These are phyloP conservation scores for Candida ponderosae DNA, from an alignment of 805 yeast genomes.

Conservation along the genomic window DNA sequence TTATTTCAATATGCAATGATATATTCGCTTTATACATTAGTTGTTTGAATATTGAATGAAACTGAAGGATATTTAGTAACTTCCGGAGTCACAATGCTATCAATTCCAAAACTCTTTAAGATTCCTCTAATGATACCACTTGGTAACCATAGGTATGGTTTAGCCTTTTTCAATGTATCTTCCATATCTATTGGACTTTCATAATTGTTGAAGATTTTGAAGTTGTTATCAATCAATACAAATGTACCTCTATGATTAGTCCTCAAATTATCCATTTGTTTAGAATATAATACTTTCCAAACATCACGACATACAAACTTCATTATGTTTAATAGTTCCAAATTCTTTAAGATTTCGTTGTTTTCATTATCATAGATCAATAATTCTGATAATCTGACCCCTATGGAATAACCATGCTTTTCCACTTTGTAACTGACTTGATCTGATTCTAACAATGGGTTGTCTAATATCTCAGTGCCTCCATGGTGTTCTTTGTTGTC, in stretches of 20 bases:
- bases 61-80: constrained; percentile 55
- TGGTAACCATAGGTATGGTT: constrained; percentile 58
- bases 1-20: no score
- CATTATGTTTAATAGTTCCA: constrained; percentile 74
- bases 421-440: constrained; percentile 57
- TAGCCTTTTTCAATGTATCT: constrained; percentile 37
- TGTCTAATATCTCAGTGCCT: constrained; percentile 31
- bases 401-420: constrained; percentile 62
- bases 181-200: constrained; percentile 33
- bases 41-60: constrained; percentile 65
- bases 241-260: constrained; percentile 88
- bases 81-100: constrained; percentile 59
- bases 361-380: constrained; percentile 39
- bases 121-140: constrained; percentile 73
- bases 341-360: constrained; percentile 36
- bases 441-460: constrained; percentile 29
- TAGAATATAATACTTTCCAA: constrained; percentile 74
- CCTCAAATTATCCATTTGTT: constrained; percentile 85
- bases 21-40: not conserved
- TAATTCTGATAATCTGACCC: constrained; percentile 47
- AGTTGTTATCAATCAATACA: constrained; percentile 65
- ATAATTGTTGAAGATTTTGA: constrained; percentile 47
- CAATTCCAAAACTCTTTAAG: constrained; percentile 59
- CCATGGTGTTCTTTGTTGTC: constrained; percentile 28
- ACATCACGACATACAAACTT: constrained; percentile 89